A percentile compares a stretch with the other conserved stretches of the same genome.
Conservation (phyloP, 2,329 filamentous ascomycete species). For the Ophiosphaerella narmari region DNA sequence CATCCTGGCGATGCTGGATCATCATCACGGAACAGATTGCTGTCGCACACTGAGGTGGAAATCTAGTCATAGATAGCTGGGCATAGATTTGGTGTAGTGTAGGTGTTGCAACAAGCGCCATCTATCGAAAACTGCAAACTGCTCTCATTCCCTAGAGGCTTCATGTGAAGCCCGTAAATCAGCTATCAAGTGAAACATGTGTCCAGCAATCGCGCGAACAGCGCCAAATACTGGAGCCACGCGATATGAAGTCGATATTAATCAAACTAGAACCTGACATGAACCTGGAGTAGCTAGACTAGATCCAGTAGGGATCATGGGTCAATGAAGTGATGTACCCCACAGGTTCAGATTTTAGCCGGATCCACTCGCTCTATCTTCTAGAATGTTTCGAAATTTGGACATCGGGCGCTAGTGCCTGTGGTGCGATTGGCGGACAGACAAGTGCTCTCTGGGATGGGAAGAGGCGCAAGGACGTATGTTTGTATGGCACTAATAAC, state of each 20-base stretch:
- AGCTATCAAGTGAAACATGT: neutral
- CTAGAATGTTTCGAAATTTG: constrained; percentile 13
- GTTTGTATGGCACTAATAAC: too few relatives aligned
- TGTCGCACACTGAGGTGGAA: neutral
- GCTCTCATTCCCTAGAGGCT: too few relatives aligned
- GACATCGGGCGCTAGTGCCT: neutral
- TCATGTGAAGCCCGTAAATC: too few relatives aligned
- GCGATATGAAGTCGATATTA: constrained; percentile 11
- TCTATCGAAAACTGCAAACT: too few relatives aligned
- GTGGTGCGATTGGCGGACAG: neutral
- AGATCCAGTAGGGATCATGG: constrained; percentile 5
- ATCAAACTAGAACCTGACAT: neutral
- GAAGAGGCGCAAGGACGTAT: too few relatives aligned
- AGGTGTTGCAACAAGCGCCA: too few relatives aligned
- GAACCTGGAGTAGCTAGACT: neutral
- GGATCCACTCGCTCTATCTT: constrained; percentile 4
- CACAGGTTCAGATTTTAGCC: constrained; percentile 11
- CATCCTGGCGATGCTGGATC: neutral
- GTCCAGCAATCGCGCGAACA: neutral
- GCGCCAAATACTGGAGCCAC: constrained; percentile 2
- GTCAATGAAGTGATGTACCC: constrained; percentile 5
- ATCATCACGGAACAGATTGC: neutral
- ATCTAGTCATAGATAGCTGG: neutral
- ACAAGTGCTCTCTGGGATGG: neutral
- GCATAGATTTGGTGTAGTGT: too few relatives aligned